Base-by-base conservation (phyloP, 2,329 filamentous ascomycete genomes). In the Verticillium dahliae region DNA sequence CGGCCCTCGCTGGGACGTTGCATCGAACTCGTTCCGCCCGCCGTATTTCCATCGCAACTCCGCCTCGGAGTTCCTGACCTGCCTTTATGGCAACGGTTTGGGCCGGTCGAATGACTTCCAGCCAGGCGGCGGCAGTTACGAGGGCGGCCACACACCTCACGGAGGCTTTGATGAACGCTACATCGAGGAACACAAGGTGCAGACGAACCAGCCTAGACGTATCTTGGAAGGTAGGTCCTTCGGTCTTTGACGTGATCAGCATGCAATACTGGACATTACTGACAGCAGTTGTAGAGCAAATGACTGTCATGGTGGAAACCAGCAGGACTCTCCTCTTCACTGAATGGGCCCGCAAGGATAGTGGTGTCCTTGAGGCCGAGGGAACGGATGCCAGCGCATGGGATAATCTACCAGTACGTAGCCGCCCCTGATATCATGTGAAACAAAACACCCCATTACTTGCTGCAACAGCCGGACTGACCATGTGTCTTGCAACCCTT, bases 41-140 rank as follows among this genome's bases (percentile, higher is more conserved):
- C 83, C 84, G 10, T 89, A 86, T 73, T 90, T 88, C 70, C 86
- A 89, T 69, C 78, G 84, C 56, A 86, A 86, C 69, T 80, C 78
- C 45, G 83, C 82, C 35, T 80, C 80, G 0, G 84, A 86, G 67
- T 76, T 85, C 61, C 83, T 84, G 81, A 82, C 82, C 1, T 73
- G 84, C 27, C 77, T 83, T 45, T 74, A 73, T 11, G 75, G 76
- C 6, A 18, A 61, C 10, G 68, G 68, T 34, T 72, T 45, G 54
- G 71, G 65, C 5, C 64, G 64, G 0, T 71, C 68, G 7, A 72
- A 74, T 62, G 78, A 76, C n/a, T 81, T 81, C 68, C 74, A 77
- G 62, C 79, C 80, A 6, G 79, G 78, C 18, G 76, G 78, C 50
- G 75, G 77, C 13, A 76, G 72, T 27, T 76, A 79, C 60, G 73